These are phyloP conservation scores for Albifimbria verrucaria DNA, from an alignment of 2,329 filamentous ascomycete species.

Conservation along the genomic window DNA sequence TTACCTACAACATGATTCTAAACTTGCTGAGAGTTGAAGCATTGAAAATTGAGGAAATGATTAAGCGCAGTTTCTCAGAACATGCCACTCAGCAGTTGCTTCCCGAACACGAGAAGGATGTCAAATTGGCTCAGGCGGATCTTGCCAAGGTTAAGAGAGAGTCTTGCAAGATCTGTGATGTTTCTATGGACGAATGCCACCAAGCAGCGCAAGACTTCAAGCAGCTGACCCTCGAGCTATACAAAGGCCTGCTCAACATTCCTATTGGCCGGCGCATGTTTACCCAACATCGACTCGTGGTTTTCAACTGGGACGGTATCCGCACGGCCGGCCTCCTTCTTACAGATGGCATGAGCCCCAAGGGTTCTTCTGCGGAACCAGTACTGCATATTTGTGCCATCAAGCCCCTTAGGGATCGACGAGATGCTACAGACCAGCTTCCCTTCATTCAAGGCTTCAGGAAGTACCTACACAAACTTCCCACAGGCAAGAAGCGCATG, in stretches of 20 bases:
- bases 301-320: constrained; percentile 81
- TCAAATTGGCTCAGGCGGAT: constrained; percentile 88
- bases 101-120: constrained; percentile 92
- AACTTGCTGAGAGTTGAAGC: constrained; percentile 94
- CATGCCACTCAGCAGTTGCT: constrained; percentile 93
- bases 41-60: constrained; percentile 99
- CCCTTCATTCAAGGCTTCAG: constrained; percentile 76
- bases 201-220: constrained; percentile 77
- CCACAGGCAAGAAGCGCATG: constrained; percentile 64
- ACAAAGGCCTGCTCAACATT: constrained; percentile 73
- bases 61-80: constrained; percentile 98
- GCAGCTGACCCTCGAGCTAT: constrained; percentile 75
- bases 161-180: constrained; percentile 76
- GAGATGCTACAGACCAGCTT: constrained; percentile 79
- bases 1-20: constrained; percentile 99
- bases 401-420: constrained; percentile 61
- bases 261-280: constrained; percentile 81
- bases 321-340: constrained; percentile 79
- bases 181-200: constrained; percentile 76
- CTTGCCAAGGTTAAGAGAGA: constrained; percentile 87
- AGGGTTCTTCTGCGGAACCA: constrained; percentile 54
- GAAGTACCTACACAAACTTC: constrained; percentile 62
- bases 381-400: constrained; percentile 78
- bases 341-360: constrained; percentile 68
- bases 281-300: constrained; percentile 68